A percentile compares a stretch with the other conserved stretches of the same genome.
These are phyloP conservation scores for Verruconis gallopava DNA, from an alignment of 2,329 filamentous ascomycete genomes.

Conservation along the genomic window DNA sequence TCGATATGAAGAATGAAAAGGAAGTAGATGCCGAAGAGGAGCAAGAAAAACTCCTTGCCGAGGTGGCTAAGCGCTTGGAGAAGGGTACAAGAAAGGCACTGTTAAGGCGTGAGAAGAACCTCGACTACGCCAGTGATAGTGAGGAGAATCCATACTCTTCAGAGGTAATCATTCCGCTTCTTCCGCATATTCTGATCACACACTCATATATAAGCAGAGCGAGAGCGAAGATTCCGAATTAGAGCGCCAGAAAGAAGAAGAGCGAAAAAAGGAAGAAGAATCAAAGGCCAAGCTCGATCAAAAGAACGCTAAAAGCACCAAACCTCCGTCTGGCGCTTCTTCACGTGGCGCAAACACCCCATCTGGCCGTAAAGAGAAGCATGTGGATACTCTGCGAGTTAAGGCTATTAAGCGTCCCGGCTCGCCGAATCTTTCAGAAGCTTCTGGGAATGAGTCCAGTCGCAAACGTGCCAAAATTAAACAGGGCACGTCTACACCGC, in stretches of 20 bases:
- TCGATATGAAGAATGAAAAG: conserved; percentile 45
- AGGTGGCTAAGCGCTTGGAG: conserved; percentile 56
- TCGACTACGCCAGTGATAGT: conserved; percentile 67
- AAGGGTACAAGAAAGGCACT: conserved; percentile 71
- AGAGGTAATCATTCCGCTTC: conserved; percentile 10
- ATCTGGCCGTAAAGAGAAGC: conserved; percentile 42
- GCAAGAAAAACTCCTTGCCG: conserved; percentile 53
- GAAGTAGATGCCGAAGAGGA: conserved; percentile 53
- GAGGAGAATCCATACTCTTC: conserved; percentile 34
- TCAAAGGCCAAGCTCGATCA: conserved; percentile 33
- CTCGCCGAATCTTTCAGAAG: conserved; percentile 78
- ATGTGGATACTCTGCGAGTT: conserved; percentile 34
- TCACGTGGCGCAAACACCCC: conserved; percentile 61
- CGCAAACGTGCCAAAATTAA: conserved; percentile 51
- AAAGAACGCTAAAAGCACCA: conserved; percentile 21
- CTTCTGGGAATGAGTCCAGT: conserved; percentile 76
- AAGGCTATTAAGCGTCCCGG: conserved; percentile 61
- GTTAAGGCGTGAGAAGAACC: conserved; percentile 73
- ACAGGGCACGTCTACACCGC: conserved; percentile 18
- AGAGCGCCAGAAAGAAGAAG: conserved; percentile 44
- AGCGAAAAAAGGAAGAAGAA: conserved; percentile 36
- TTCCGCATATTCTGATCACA: conserved; percentile 15
- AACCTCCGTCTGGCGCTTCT: conserved; percentile 39
- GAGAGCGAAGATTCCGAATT: conserved; percentile 53
- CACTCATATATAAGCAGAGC: conserved; percentile 26